Conservation (phyloP, 73 alveolate genomes). For the Loxodes magnus region DNA sequence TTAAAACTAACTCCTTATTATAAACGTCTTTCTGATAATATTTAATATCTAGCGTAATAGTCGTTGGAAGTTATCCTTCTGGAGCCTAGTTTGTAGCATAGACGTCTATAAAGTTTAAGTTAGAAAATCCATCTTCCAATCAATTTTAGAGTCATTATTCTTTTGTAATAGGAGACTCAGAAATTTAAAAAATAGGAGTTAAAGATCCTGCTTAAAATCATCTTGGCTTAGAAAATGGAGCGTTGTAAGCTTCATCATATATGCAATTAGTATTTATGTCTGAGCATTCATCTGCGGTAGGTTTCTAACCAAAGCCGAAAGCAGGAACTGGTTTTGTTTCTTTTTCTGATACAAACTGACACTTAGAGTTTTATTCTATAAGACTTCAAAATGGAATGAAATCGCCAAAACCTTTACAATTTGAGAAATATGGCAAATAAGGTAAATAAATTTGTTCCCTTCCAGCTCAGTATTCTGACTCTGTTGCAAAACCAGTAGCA, state of each 20-base stretch:
- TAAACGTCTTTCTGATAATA: conserved; percentile 46
- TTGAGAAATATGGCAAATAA: conserved; percentile 71
- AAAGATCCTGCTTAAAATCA: conserved; percentile 55
- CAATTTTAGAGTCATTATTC: conserved; percentile 23
- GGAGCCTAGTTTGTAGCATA: conserved; percentile 26
- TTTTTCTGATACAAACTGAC: conserved; percentile 36
- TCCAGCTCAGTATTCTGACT: conserved; percentile 37
- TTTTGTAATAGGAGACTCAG: conserved; percentile 43
- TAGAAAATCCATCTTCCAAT: too few relatives aligned
- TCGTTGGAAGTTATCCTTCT: conserved; percentile 40
- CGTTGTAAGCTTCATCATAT: conserved; percentile 61
- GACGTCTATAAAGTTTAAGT: conserved; percentile 28
- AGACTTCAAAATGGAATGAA: conserved; percentile 70
- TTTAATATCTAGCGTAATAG: conserved; percentile 23
- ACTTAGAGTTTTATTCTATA: conserved; percentile 43
- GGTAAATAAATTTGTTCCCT: conserved; percentile 40
- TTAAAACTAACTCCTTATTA: conserved; percentile 41
- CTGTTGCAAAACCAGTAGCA: background rate
- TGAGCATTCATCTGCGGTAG: conserved; percentile 66
- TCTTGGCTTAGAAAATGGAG: conserved; percentile 40
- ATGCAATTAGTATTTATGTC: conserved; percentile 48
- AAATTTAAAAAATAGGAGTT: conserved; percentile 41
- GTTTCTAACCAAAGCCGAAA: conserved; percentile 53
- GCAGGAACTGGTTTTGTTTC: conserved; percentile 58
- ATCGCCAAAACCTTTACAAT: conserved; percentile 81